These are phyloP conservation scores for Thyridium curvatum DNA, from an alignment of 2,329 filamentous ascomycete genomes.

Conservation along the genomic window DNA sequence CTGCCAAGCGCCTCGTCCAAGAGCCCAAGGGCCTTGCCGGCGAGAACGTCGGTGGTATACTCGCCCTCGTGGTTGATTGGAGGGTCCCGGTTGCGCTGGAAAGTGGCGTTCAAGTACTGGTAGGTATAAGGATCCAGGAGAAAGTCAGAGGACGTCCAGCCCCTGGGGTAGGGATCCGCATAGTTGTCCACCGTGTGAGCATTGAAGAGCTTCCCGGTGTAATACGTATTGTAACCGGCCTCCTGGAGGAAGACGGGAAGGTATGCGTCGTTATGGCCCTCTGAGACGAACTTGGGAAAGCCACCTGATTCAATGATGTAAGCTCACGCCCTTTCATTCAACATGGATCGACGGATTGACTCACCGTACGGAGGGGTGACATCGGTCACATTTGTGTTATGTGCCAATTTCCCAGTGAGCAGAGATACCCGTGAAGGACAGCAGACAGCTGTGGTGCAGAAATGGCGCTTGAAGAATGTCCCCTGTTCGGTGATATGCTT, in stretches of 20 bases:
- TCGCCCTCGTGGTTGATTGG: conserved; percentile 44
- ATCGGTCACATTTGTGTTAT: conserved; percentile 65
- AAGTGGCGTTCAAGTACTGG: conserved; percentile 54
- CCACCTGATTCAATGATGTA: conserved; percentile 30
- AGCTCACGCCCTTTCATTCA: conserved; percentile 1
- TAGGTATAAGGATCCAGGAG: conserved; percentile 58
- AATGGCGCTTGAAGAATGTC: conserved; percentile 55
- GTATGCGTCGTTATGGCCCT: conserved; percentile 61
- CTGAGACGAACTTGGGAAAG: conserved; percentile 59
- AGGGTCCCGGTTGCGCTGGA: conserved; percentile 46
- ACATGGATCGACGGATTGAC: conserved; percentile 10
- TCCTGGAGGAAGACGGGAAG: conserved; percentile 66
- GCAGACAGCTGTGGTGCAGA: conserved; percentile 60
- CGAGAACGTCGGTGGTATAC: conserved; percentile 50
- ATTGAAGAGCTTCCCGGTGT: conserved; percentile 69
- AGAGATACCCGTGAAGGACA: conserved; percentile 62
- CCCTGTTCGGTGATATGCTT: conserved; percentile 41
- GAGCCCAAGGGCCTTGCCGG: conserved; percentile 51
- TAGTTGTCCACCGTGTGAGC: conserved; percentile 56
- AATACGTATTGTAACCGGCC: conserved; percentile 65
- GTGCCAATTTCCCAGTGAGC: conserved; percentile 59
- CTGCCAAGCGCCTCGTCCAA: conserved; percentile 51
- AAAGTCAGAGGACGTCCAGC: conserved; percentile 53
- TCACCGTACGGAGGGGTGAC: conserved; percentile 49
- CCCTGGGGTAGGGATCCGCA: conserved; percentile 46